phyloP scores from a whole-genome alignment of 2,329 filamentous ascomycete genomes.

The Aspergillus oerlinghausenensis region DNA sequence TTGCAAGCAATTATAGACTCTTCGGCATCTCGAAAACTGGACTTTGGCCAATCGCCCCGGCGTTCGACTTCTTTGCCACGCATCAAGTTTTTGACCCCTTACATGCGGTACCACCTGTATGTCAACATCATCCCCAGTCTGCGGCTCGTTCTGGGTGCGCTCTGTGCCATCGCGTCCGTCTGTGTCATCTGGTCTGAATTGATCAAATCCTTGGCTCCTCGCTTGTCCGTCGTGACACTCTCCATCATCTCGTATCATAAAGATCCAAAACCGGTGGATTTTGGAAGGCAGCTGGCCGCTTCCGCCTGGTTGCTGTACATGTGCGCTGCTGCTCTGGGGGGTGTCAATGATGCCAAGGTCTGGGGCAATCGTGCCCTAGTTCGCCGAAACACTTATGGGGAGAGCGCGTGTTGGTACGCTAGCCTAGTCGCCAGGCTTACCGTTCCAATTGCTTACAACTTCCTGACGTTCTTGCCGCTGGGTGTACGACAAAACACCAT shows the following conservation, averaged over 20 bases:
- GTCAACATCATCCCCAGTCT: constrained; percentile 67
- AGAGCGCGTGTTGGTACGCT: constrained; percentile 94
- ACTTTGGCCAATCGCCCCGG: constrained; percentile 61
- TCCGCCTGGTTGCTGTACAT: constrained; percentile 93
- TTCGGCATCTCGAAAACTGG: constrained; percentile 71
- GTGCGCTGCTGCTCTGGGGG: constrained; percentile 81
- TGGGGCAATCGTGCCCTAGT: constrained; percentile 94
- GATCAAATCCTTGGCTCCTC: constrained; percentile 73
- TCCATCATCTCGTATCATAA: constrained; percentile 63
- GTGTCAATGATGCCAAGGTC: constrained; percentile 90
- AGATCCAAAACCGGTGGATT: constrained; percentile 70
- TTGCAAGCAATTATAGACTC: constrained; percentile 82
- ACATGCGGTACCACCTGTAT: constrained; percentile 73
- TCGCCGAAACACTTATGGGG: constrained; percentile 82
- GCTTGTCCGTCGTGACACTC: constrained; percentile 65
- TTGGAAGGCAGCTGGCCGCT: constrained; percentile 79
- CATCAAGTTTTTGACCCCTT: constrained; percentile 66
- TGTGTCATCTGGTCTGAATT: constrained; percentile 92
- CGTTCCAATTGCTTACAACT: constrained; percentile 92
- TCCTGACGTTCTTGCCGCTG: constrained; percentile 78
- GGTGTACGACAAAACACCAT: constrained; percentile 70
- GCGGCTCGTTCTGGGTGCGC: constrained; percentile 59
- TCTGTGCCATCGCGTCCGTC: constrained; percentile 70
- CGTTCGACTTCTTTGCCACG: constrained; percentile 53
- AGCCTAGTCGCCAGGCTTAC: constrained; percentile 88